A percentile compares a stretch with the other conserved stretches of the same genome.
Conservation (phyloP, 2,329 filamentous ascomycete genomes). For the Microcyclosporella mali region DNA sequence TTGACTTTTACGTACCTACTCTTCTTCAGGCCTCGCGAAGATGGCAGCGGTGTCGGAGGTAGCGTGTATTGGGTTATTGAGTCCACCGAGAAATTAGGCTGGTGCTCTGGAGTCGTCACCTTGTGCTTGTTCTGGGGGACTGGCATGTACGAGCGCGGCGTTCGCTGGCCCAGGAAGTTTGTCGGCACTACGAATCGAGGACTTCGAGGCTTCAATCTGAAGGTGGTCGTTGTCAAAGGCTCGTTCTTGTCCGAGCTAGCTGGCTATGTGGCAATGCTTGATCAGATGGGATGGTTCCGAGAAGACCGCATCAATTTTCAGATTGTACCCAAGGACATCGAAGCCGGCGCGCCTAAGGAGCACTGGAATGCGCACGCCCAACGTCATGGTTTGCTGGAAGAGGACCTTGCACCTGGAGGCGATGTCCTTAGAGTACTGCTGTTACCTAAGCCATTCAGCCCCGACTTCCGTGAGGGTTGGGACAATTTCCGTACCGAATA, state of each 20-base stretch:
- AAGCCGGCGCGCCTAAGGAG: conserved; percentile 55
- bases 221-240: conserved; percentile 81
- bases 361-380: conserved; percentile 37
- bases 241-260: conserved; percentile 75
- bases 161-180: conserved; percentile 91
- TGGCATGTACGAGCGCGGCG: conserved; percentile 91
- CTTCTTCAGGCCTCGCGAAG: conserved; percentile 92
- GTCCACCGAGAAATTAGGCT: conserved; percentile 79
- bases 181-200: conserved; percentile 84
- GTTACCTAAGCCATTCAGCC: conserved; percentile 88
- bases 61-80: conserved; percentile 96
- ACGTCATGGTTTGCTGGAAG: conserved; percentile 54
- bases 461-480: conserved; percentile 94
- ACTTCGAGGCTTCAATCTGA: conserved; percentile 87
- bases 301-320: conserved; percentile 32
- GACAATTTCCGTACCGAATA: conserved; percentile 90
- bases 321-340: conserved; percentile 36
- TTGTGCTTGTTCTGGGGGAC: conserved; percentile 85
- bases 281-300: conserved; percentile 28
- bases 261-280: conserved; percentile 37
- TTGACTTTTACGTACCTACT: conserved; percentile 80
- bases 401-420: conserved; percentile 83
- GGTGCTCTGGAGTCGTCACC: conserved; percentile 85
- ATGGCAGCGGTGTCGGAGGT: conserved; percentile 83
- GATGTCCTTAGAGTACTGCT: conserved; percentile 88